Conservation (phyloP, 805 yeast species). For the Kuraishia ogatae region DNA sequence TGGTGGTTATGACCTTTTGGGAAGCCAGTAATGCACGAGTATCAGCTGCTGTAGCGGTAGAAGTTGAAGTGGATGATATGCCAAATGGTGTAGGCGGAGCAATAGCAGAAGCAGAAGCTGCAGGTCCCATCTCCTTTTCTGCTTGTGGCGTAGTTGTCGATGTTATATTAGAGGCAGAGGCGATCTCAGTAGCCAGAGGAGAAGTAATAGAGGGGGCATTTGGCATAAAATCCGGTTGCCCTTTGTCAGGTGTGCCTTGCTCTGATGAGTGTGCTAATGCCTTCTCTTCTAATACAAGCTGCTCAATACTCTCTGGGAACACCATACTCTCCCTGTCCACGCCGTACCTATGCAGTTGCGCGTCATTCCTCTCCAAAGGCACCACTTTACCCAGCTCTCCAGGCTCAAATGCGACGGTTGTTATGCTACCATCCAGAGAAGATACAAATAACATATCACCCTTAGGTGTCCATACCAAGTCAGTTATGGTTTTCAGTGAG, state of each 20-base stretch:
- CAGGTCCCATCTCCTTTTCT: conserved; percentile 20
- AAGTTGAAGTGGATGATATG: not conserved
- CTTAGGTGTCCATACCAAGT: conserved; percentile 79
- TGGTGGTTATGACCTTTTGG: conserved; percentile 54
- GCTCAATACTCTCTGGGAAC: conserved; percentile 82
- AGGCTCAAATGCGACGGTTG: conserved; percentile 54
- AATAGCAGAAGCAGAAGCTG: conserved; percentile 13
- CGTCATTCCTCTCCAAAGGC: conserved; percentile 58
- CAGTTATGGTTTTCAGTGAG: conserved; percentile 73
- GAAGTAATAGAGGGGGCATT: not conserved
- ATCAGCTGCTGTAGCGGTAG: not conserved
- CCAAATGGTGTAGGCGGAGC: not conserved
- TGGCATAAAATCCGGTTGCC: not conserved
- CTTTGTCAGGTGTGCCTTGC: conserved; percentile 7
- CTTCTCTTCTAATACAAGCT: conserved; percentile 62
- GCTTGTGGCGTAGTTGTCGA: conserved; percentile 7
- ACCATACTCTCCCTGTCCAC: conserved; percentile 77
- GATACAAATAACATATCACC: conserved; percentile 69
- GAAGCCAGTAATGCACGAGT: conserved; percentile 9
- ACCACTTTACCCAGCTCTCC: conserved; percentile 53
- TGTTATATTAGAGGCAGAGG: not conserved
- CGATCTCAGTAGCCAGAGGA: not conserved
- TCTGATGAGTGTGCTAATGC: conserved; percentile 24
- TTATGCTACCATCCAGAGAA: conserved; percentile 79
- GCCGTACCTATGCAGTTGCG: conserved; percentile 75